Conservation (phyloP, 305 asterid species). For the Fraxinus sp. region DNA sequence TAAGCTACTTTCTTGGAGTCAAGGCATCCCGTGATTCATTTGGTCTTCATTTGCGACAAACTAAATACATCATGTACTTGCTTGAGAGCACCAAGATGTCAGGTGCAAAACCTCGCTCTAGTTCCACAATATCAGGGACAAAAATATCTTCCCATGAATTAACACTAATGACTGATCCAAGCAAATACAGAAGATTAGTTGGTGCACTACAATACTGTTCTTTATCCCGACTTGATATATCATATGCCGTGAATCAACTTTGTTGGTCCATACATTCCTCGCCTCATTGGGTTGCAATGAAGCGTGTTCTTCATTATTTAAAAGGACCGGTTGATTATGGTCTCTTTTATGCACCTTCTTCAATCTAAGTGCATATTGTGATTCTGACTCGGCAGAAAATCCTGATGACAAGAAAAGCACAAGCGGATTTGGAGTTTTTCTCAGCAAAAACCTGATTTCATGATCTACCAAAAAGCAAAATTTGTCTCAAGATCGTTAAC, state of each 20-base stretch:
- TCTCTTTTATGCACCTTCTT: background rate
- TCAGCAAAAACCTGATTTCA: background rate
- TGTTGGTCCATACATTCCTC: background rate
- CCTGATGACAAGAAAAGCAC: background rate
- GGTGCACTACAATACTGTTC: background rate
- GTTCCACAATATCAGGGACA: too few relatives aligned
- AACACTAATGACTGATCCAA: background rate
- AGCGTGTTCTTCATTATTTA: background rate
- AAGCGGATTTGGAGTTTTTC: background rate
- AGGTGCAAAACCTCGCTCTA: too few relatives aligned
- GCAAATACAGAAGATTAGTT: background rate
- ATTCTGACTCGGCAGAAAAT: background rate
- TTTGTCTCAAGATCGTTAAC: background rate
- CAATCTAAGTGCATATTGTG: background rate
- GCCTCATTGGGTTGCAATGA: background rate
- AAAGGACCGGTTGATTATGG: background rate
- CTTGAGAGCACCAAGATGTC: too few relatives aligned
- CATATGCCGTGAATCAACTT: background rate
- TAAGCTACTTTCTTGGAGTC: too few relatives aligned
- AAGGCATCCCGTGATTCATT: background rate
- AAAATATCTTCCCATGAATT: too few relatives aligned
- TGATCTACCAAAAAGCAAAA: background rate
- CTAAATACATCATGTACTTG: too few relatives aligned
- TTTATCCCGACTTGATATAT: background rate
- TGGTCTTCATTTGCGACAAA: background rate